phyloP scores from a whole-genome alignment of 2,329 filamentous ascomycete species.

The Neonectria ditissima region DNA sequence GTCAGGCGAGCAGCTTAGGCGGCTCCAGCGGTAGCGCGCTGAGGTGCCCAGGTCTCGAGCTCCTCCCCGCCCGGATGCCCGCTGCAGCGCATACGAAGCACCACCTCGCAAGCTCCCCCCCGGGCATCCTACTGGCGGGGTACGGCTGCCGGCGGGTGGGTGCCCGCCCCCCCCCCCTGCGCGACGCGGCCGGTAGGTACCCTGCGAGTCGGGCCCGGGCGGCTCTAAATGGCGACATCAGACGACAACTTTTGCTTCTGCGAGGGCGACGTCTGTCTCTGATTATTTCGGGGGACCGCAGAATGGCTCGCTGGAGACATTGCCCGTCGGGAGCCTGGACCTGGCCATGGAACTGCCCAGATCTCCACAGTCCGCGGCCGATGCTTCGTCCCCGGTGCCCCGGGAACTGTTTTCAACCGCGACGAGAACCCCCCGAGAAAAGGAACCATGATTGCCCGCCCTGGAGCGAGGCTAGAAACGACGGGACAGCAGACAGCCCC shows the following conservation, averaged over 20 bases:
- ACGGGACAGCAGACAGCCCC: no score
- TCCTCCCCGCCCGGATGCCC: conserved; percentile 6
- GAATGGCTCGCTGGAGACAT: background rate
- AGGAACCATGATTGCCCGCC: background rate
- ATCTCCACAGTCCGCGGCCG: background rate
- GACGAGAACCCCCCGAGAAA: background rate
- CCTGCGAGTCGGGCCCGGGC: conserved; percentile 16
- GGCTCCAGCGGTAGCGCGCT: conserved; percentile 11
- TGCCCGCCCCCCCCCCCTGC: no score
- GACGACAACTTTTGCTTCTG: conserved; percentile 37
- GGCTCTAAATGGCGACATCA: conserved; percentile 30
- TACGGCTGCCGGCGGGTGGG: background rate
- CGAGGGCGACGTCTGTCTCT: background rate
- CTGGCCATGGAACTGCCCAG: background rate
- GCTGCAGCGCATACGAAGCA: background rate
- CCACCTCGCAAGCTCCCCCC: no score
- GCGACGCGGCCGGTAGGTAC: background rate
- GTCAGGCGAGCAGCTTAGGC: conserved; percentile 12
- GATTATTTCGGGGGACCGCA: background rate
- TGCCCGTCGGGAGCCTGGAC: background rate
- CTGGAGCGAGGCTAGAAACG: background rate
- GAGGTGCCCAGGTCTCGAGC: no score
- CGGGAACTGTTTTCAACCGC: background rate
- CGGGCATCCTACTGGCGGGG: conserved; percentile 16
- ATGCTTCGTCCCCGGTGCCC: background rate